These are phyloP conservation scores for Macrolepiota fuliginosa DNA, from an alignment of 768 basidiomycete species.

Conservation along the genomic window DNA sequence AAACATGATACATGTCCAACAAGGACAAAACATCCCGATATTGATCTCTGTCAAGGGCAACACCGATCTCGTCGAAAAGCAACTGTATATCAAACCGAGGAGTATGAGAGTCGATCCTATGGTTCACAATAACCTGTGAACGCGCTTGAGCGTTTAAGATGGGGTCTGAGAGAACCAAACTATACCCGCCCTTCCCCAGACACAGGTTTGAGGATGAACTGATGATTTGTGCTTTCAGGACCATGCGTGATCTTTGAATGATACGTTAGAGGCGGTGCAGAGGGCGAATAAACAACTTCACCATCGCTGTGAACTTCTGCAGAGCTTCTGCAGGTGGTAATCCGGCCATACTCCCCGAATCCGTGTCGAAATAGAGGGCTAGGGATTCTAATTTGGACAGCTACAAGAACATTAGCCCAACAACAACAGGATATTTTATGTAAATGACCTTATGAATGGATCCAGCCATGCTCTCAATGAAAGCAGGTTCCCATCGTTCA, in stretches of 20 bases:
- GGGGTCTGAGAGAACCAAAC: conserved; percentile 7
- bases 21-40: conserved; percentile 92
- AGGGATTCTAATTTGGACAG: conserved; percentile 84
- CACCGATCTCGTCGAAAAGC: conserved; percentile 89
- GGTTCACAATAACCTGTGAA: conserved; percentile 74
- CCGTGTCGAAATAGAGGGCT: conserved; percentile 94
- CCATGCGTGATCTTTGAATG: conserved; percentile 39
- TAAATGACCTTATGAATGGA: conserved; percentile 80
- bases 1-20: conserved; percentile 96
- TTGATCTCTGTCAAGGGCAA: conserved; percentile 89
- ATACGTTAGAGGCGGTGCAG: background rate
- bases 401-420: conserved; percentile 34
- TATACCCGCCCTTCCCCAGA: conserved; percentile 87
- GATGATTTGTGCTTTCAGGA: conserved; percentile 63
- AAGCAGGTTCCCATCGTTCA: conserved; percentile 82
- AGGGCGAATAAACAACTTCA: conserved; percentile 24
- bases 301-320: conserved; percentile 73
- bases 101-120: conserved; percentile 65
- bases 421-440: background rate
- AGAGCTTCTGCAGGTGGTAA: conserved; percentile 63
- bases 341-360: conserved; percentile 76
- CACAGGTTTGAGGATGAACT: conserved; percentile 94
- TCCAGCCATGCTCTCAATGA: conserved; percentile 86
- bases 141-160: conserved; percentile 5
- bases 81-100: conserved; percentile 88